Evolutionary conservation across 352 stramenopile species (phyloP).

Genomic region (Phytophthora citricola): DNA sequence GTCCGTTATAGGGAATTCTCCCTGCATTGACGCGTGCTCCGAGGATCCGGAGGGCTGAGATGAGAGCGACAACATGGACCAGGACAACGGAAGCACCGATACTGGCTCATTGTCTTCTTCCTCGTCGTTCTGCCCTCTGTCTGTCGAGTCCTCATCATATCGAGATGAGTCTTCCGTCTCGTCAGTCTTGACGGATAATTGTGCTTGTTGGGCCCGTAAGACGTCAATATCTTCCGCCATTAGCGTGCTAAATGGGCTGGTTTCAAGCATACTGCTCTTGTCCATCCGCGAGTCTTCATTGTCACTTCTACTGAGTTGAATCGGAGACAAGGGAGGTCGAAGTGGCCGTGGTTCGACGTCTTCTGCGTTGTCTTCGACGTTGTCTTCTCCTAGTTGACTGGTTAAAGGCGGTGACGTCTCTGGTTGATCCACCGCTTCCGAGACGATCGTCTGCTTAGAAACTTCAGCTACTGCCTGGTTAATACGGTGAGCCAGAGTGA

Average conservation of each 20-base stretch:
- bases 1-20: conserved; percentile 25
- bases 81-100: conserved; percentile 53
- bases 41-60: conserved; percentile 46
- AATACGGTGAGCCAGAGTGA: conserved; percentile 63
- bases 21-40: conserved; percentile 35
- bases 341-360: neutral
- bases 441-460: conserved; percentile 30
- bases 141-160: conserved; percentile 16
- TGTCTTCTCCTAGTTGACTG: neutral
- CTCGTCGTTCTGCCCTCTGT: conserved; percentile 22
- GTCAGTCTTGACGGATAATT: conserved; percentile 19
- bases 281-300: conserved; percentile 12
- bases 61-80: conserved; percentile 71
- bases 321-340: conserved; percentile 7
- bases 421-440: neutral
- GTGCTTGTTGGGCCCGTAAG: conserved; percentile 26
- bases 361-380: conserved; percentile 1
- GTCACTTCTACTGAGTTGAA: conserved; percentile 10
- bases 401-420: neutral
- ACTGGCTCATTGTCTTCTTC: conserved; percentile 42
- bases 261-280: conserved; percentile 6
- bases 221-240: conserved; percentile 33
- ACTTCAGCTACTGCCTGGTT: conserved; percentile 64
- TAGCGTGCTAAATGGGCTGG: conserved; percentile 34
- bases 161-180: neutral